Percentiles rank a stretch among this genome's conserved stretches.
Conservation (phyloP, 2,329 filamentous ascomycete genomes). For the Penicillium sp. region DNA sequence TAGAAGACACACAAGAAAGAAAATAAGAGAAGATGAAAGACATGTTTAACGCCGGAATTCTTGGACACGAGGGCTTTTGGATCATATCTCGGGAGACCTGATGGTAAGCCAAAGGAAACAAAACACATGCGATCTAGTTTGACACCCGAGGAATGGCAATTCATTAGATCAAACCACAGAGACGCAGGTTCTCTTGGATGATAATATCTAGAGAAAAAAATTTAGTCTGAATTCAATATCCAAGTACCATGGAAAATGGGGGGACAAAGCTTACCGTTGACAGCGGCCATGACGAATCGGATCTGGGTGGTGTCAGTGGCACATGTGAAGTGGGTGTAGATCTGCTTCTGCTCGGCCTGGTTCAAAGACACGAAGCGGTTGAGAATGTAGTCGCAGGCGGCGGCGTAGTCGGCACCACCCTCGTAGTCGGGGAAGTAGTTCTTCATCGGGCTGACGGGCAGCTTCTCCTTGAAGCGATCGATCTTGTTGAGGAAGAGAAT, state of each 20-base stretch:
- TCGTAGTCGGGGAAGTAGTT: constrained; percentile 79
- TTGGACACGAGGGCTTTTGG: constrained; percentile 22
- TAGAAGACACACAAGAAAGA: constrained; percentile 28
- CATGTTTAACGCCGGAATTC: constrained; percentile 26
- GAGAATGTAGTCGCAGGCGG: constrained; percentile 97
- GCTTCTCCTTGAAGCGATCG: constrained; percentile 73
- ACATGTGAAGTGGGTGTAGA: constrained; percentile 99
- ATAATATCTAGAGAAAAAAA: constrained; percentile 74
- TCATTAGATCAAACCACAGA: constrained; percentile 91
- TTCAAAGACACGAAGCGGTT: constrained; percentile 98
- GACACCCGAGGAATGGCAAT: constrained; percentile 25
- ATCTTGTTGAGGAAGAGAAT: constrained; percentile 76
- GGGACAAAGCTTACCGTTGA: constrained; percentile 86
- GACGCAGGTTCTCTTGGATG: constrained; percentile 97
- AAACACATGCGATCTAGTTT: constrained; percentile 34
- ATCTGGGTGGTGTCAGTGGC: constrained; percentile 99
- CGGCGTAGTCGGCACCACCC: constrained; percentile 89
- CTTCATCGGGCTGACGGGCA: constrained; percentile 71
- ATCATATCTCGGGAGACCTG: constrained; percentile 24
- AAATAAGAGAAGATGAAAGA: constrained; percentile 25
- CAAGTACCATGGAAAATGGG: too few species aligned
- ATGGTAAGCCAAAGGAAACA: constrained; percentile 31
- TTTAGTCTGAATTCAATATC: too few species aligned
- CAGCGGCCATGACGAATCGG: constrained; percentile 98
- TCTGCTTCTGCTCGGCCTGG: constrained; percentile 99